These are phyloP conservation scores for Thelonectria olida DNA, from an alignment of 2,329 filamentous ascomycete species.

Conservation along the genomic window DNA sequence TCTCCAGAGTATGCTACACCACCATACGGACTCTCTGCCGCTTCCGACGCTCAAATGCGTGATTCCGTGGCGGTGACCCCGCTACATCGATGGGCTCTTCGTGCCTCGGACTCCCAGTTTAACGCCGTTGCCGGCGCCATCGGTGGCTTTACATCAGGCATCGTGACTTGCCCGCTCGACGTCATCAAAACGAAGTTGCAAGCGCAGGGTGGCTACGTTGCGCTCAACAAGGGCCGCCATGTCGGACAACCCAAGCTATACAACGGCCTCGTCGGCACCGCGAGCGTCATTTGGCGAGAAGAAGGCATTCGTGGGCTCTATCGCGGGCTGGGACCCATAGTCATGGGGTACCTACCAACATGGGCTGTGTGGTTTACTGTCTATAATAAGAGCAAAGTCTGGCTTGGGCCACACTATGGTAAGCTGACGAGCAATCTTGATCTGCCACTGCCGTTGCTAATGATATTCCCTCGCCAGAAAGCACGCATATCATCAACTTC, in stretches of 20 bases:
- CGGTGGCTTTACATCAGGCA: conserved; percentile 90
- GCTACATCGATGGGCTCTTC: conserved; percentile 65
- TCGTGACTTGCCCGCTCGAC: conserved; percentile 96
- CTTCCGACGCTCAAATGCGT: conserved; percentile 46
- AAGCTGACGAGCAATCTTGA: conserved; percentile 31
- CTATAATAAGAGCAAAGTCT: conserved; percentile 88
- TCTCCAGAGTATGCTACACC: conserved; percentile 49
- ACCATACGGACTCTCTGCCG: conserved; percentile 46
- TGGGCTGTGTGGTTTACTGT: conserved; percentile 99
- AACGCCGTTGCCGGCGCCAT: conserved; percentile 88
- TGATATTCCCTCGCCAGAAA: conserved; percentile 60
- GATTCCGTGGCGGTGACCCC: conserved; percentile 47
- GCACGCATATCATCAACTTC: conserved; percentile 80
- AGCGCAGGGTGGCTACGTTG: conserved; percentile 85
- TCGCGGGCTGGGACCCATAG: conserved; percentile 90
- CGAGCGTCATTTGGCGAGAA: conserved; percentile 83
- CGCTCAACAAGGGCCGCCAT: conserved; percentile 58
- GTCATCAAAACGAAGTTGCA: conserved; percentile 99
- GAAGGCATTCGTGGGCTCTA: conserved; percentile 94
- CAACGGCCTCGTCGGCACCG: conserved; percentile 87
- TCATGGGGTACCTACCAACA: conserved; percentile 94
- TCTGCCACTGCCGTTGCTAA: conserved; percentile 19
- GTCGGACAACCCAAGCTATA: conserved; percentile 72
- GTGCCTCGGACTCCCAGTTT: conserved; percentile 71
- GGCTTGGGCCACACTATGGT: conserved; percentile 74